Evolutionary conservation across 805 yeast species (phyloP).

Genomic region (Starmerella stigmatis): DNA sequence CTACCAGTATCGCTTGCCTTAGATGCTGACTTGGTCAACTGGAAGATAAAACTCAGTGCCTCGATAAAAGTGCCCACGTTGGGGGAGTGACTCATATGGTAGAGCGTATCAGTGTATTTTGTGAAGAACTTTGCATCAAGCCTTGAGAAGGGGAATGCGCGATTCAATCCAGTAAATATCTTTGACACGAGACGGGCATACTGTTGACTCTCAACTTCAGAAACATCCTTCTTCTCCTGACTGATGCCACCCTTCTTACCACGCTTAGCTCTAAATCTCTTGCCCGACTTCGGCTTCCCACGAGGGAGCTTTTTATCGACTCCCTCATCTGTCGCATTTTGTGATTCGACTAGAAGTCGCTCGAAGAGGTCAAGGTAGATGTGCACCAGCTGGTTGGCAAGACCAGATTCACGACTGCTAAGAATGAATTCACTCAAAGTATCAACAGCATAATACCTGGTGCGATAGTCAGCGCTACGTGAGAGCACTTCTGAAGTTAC

Average conservation of each 20-base stretch:
- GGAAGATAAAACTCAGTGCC: conserved; percentile 76
- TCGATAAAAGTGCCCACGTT: conserved; percentile 91
- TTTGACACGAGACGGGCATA: conserved; percentile 80
- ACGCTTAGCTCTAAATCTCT: conserved; percentile 63
- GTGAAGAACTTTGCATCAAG: conserved; percentile 55
- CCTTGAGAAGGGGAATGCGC: conserved; percentile 87
- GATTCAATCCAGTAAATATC: conserved; percentile 83
- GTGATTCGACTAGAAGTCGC: conserved; percentile 56
- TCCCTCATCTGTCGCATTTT: conserved; percentile 31
- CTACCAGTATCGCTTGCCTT: conserved; percentile 35
- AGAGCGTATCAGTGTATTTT: conserved; percentile 71
- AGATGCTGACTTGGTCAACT: conserved; percentile 52
- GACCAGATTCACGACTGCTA: conserved; percentile 60
- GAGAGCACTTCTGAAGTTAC: conserved; percentile 72
- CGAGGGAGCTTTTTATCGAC: conserved; percentile 23
- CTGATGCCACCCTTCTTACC: conserved; percentile 60
- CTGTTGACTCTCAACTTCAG: conserved; percentile 49
- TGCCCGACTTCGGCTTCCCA: conserved; percentile 35
- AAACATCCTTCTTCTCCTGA: conserved; percentile 26
- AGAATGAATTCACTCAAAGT: conserved; percentile 89
- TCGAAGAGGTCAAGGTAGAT: conserved; percentile 83
- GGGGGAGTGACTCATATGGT: conserved; percentile 83
- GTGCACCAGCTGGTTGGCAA: conserved; percentile 73
- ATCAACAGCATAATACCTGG: conserved; percentile 76
- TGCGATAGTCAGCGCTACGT: conserved; percentile 65